Base-by-base conservation (phyloP, 2,329 filamentous ascomycete genomes). In the Byssochlamys sp. region DNA sequence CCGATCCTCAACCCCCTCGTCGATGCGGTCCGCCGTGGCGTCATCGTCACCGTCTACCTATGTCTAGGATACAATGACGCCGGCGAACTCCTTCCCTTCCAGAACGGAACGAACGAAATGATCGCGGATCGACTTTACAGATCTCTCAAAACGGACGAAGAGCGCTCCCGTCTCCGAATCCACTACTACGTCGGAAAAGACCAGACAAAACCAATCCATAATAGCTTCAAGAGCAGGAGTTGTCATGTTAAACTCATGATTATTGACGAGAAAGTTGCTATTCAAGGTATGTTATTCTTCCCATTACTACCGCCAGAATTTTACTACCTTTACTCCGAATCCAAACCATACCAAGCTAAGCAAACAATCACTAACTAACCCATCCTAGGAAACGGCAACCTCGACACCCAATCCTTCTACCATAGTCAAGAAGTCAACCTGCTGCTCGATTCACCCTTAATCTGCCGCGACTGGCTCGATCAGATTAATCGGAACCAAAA, bases 171-270 rank as follows among this genome's bases (percentile, higher is more conserved):
- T 3, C 75, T 91, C 0, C 80, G 84, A 53, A 82, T 88, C 55
- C 80, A 82, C 70, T 88, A 84, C 73, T 91, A 92, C 67, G 81
- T 89, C 3, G 88, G 77, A 33, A 90, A 89, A 66, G 88, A 91
- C 68, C 86, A 90, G 69, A 81, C 79, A 0, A 72, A 71, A 2
- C 88, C 88, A 0, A 83, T 91, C 31, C 80, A 86, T 55, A 85
- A 89, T 55, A 79, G 75, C 2, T 82, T 81, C 69, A 87, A 88
- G 70, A 76, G 81, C 35, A 79, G 89, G 0, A 84, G 81, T 57
- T 91, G 88, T 66, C 89, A 91, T 69, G 80, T 91, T 68, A 92
- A 92, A 69, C 76, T 92, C 2, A 81, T 91, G 76, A 86, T 91
- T 49, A 84, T 83, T 1, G 89, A 92, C 68, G 81, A 81, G 50